Conservation (phyloP, 495 filamentous ascomycete genomes). For the Antarctomyces pellizariae region DNA sequence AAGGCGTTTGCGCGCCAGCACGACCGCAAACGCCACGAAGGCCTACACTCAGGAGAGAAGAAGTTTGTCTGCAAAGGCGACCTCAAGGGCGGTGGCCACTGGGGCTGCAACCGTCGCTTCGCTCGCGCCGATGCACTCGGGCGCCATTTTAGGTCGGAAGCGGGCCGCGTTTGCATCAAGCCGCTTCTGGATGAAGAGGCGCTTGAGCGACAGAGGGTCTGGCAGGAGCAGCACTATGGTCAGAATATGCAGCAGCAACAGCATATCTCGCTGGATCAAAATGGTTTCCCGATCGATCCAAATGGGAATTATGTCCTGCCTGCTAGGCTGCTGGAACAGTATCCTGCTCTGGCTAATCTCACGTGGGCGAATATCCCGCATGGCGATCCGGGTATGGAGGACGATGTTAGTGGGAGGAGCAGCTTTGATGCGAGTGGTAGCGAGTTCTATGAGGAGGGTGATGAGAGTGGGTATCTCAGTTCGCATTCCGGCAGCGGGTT, state of each 20-base stretch:
- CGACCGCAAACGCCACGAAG: slow-evolving; percentile 78
- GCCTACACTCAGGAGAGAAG: slow-evolving; percentile 78
- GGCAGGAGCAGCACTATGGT: slow-evolving; percentile 31
- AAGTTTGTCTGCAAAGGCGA: slow-evolving; percentile 92
- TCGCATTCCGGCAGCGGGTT: slow-evolving; percentile 24
- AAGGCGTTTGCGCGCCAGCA: slow-evolving; percentile 94
- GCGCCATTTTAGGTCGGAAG: slow-evolving; percentile 91
- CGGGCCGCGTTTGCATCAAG: slow-evolving; percentile 87
- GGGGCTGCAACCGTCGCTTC: slow-evolving; percentile 87
- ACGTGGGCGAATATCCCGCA: slow-evolving; percentile 39
- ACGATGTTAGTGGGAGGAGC: slow-evolving; percentile 59
- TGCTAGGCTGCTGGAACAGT: slow-evolving; percentile 70
- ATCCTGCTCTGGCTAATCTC: slow-evolving; percentile 66
- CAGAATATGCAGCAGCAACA: slow-evolving; percentile 25
- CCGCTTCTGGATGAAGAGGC: slow-evolving; percentile 81
- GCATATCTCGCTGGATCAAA: slow-evolving; percentile 20
- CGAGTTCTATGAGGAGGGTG: slow-evolving; percentile 29
- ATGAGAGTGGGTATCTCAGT: slow-evolving; percentile 33
- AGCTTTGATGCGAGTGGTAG: slow-evolving; percentile 80
- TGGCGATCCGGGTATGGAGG: slow-evolving; percentile 18
- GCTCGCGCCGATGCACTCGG: slow-evolving; percentile 89
- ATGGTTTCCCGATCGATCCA: slow-evolving; percentile 25
- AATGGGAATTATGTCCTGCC: slow-evolving; percentile 48
- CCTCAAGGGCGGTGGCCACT: slow-evolving; percentile 54
- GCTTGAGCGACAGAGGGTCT: slow-evolving; percentile 42